Base-by-base conservation (phyloP, 805 yeast species). In the Saccharomyces kudriavzevii region DNA sequence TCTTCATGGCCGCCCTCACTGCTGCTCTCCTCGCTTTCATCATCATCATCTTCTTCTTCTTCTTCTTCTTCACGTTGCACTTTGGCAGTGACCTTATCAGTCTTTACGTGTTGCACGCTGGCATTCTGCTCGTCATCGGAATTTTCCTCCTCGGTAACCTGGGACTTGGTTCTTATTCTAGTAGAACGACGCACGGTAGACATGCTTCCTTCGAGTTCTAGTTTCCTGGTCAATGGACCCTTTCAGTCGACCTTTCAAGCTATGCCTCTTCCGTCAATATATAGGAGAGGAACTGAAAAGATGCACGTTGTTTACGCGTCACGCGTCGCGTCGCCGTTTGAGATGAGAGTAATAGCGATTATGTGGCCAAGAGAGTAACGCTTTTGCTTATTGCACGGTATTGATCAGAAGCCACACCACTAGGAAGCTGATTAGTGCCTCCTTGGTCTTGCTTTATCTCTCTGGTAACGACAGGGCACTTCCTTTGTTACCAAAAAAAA, bases 141-240 rank as follows among this genome's bases (percentile, higher is more conserved):
- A 47, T 50, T 25, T 26, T 60, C 63, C 22, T 56, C 64, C 26
- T 56, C 60, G 4, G 52, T 67, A 1, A 57, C 57, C 13, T 59
- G 50, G 13, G 63, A 57, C 48, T 54, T 62, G 17, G 59, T 59
- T 46, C 63, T 57, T 14, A 60, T 50, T 46, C 70, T 58, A 2
- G 60, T 48, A 0, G 68, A 65, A 76, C 77, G 45, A 73, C 82
- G 70, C 73, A 71, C 52, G 14, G 52, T 56, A 17, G 68, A 52
- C 70, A 65, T 66, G 17, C 31, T 48, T 13, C 14, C 14, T 22
- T 20, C 24, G 17, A 22, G 27, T 43, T 22, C 28, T 11, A 8
- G 24, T 35, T 35, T 24, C 9, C 22, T 9, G 22, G 43, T 35
- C 43, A 35, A 35, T n/a, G 13, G 17, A 6, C 43, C 8, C 8